These are phyloP conservation scores for Auricularia auricula-judae DNA, from an alignment of 768 basidiomycete species.

Conservation along the genomic window DNA sequence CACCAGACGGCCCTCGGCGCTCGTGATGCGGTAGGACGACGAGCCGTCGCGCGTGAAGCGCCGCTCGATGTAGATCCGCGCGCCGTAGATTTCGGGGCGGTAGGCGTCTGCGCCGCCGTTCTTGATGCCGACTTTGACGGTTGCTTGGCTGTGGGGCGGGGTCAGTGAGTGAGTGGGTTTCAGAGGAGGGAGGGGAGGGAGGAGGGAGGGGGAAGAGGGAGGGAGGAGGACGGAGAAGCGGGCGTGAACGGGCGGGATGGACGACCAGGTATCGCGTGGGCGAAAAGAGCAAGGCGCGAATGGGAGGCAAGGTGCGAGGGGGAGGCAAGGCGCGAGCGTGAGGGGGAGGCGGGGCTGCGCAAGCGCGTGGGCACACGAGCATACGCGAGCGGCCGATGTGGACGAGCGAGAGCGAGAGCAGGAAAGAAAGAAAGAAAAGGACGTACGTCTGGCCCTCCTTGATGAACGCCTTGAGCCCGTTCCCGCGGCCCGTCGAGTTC, in stretches of 20 bases:
- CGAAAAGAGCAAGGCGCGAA: too few relatives aligned
- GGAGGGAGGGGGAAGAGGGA: background rate
- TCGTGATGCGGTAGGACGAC: conserved; percentile 75
- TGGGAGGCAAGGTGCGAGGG: too few relatives aligned
- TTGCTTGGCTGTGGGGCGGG: conserved; percentile 37
- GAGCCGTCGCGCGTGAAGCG: conserved; percentile 65
- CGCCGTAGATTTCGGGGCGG: conserved; percentile 74
- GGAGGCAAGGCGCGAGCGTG: too few relatives aligned
- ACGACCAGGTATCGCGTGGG: too few relatives aligned
- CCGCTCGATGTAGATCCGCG: conserved; percentile 76
- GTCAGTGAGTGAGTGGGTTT: too few relatives aligned
- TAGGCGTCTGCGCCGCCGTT: conserved; percentile 90
- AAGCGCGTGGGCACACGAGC: too few relatives aligned
- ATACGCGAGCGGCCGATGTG: too few relatives aligned
- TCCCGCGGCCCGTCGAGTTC: conserved; percentile 79
- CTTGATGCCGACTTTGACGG: conserved; percentile 72
- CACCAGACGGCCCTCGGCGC: conserved; percentile 50
- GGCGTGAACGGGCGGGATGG: too few relatives aligned
- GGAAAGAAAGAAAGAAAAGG: background rate
- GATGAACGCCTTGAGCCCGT: conserved; percentile 74
- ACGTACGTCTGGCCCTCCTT: conserved; percentile 71
- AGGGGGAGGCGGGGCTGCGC: too few relatives aligned
- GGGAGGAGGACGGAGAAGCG: too few relatives aligned
- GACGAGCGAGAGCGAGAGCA: too few relatives aligned
- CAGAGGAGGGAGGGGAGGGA: background rate